These are phyloP conservation scores for Pezicula neosporulosa DNA, from an alignment of 2,329 filamentous ascomycete genomes.

Conservation along the genomic window DNA sequence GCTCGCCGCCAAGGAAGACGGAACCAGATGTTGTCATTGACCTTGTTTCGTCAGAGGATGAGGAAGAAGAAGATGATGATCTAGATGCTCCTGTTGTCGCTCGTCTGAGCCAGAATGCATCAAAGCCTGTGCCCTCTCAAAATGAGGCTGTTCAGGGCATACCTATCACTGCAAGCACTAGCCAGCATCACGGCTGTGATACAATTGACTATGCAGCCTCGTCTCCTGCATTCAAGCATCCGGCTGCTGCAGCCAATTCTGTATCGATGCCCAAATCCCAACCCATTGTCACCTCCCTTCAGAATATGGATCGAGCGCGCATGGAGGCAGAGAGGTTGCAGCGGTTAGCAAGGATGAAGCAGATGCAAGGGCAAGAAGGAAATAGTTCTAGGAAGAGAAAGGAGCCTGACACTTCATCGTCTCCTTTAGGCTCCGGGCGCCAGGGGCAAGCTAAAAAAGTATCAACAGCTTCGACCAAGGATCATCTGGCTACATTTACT, in stretches of 20 bases:
- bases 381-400: slow-evolving; percentile 4
- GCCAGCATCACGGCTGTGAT: too few species aligned
- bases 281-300: too few species aligned
- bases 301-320: too few species aligned
- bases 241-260: too few species aligned
- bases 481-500: not conserved
- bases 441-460: not conserved
- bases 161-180: too few species aligned
- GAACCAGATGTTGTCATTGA: slow-evolving; percentile 3
- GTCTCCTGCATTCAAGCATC: too few species aligned
- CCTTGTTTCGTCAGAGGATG: slow-evolving; percentile 4
- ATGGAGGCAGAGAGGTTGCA: too few species aligned
- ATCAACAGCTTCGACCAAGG: not conserved
- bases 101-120: slow-evolving; percentile 2
- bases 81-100: slow-evolving; percentile 14
- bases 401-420: too few species aligned
- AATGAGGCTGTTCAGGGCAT: too few species aligned
- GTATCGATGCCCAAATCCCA: too few species aligned
- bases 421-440: not conserved
- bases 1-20: slow-evolving; percentile 20
- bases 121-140: not conserved
- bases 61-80: slow-evolving; percentile 8
- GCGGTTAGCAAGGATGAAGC: too few species aligned
- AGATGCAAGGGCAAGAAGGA: slow-evolving; percentile 35
- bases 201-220: too few species aligned